Conservation (phyloP, 257 asterid species). For the Nicotiana undulata region DNA sequence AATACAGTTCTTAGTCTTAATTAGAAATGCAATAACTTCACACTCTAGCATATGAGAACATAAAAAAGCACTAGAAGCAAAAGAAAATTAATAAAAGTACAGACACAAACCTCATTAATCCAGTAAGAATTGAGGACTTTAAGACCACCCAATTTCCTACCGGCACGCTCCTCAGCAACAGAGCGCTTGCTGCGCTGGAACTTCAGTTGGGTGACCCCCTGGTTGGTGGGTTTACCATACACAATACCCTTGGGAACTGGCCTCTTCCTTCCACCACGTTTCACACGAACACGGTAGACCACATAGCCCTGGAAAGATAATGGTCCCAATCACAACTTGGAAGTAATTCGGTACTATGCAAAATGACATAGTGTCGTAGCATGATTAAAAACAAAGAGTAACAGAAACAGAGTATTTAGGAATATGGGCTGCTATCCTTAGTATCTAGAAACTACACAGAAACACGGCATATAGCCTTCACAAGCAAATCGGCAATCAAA, state of each 20-base stretch:
- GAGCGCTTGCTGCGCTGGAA: conserved; percentile 8
- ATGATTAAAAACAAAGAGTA: neutral
- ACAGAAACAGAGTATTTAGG: neutral
- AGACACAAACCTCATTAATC: neutral
- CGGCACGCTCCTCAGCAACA: conserved; percentile 10
- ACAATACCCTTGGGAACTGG: conserved; percentile 8
- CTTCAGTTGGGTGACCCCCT: neutral
- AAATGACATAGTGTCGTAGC: neutral
- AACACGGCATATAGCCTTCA: neutral
- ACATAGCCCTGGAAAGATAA: neutral
- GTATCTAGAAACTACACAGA: neutral
- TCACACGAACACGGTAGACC: conserved; percentile 4
- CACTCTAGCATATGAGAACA: neutral
- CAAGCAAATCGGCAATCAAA: neutral
- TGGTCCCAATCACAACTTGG: neutral
- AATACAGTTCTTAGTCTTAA: neutral
- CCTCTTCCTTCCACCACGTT: conserved; percentile 7
- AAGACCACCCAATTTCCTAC: conserved; percentile 5
- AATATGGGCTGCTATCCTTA: neutral
- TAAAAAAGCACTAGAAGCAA: neutral
- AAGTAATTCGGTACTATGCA: neutral
- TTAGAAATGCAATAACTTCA: neutral
- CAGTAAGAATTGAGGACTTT: conserved; percentile 1
- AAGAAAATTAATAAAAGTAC: neutral
- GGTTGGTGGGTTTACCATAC: conserved; percentile 7